Conservation (phyloP, 2,329 filamentous ascomycete species). For the Pseudogymnoascus sp. region DNA sequence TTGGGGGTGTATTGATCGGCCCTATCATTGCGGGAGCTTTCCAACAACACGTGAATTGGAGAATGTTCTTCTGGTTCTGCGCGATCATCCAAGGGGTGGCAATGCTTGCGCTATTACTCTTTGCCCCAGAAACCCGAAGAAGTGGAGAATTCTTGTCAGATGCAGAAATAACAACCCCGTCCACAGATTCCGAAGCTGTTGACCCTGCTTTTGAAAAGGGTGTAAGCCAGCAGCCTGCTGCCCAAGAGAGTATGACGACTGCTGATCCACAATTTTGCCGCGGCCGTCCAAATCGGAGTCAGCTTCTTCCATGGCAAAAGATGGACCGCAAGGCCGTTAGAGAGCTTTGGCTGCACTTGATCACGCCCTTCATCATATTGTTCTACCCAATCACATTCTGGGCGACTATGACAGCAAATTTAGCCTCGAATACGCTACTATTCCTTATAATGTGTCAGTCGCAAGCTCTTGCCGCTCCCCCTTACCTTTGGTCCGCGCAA, state of each 20-base stretch:
- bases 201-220: slow-evolving; percentile 38
- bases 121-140: slow-evolving; percentile 59
- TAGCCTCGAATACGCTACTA: slow-evolving; percentile 33
- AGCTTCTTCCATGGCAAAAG: slow-evolving; percentile 33
- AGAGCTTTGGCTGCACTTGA: slow-evolving; percentile 32
- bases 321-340: slow-evolving; percentile 34
- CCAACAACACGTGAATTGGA: slow-evolving; percentile 51
- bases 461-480: slow-evolving; percentile 28
- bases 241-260: slow-evolving; percentile 34
- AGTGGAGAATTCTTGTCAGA: slow-evolving; percentile 33
- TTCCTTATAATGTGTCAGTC: slow-evolving; percentile 36
- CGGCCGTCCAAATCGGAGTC: slow-evolving; percentile 29
- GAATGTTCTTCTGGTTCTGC: slow-evolving; percentile 61
- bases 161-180: slow-evolving; percentile 26
- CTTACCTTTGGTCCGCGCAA: slow-evolving; percentile 32
- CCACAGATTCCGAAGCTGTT: slow-evolving; percentile 37
- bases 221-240: slow-evolving; percentile 14
- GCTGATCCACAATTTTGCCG: slow-evolving; percentile 32
- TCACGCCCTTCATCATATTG: slow-evolving; percentile 26
- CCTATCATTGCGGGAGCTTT: slow-evolving; percentile 55
- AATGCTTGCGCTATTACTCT: slow-evolving; percentile 46
- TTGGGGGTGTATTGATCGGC: slow-evolving; percentile 34
- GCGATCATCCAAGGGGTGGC: slow-evolving; percentile 45
- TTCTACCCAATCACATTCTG: slow-evolving; percentile 31
- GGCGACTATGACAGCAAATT: slow-evolving; percentile 34